Evolutionary conservation across 306 rosid species (phyloP).

Genomic region (Pueraria montana): DNA sequence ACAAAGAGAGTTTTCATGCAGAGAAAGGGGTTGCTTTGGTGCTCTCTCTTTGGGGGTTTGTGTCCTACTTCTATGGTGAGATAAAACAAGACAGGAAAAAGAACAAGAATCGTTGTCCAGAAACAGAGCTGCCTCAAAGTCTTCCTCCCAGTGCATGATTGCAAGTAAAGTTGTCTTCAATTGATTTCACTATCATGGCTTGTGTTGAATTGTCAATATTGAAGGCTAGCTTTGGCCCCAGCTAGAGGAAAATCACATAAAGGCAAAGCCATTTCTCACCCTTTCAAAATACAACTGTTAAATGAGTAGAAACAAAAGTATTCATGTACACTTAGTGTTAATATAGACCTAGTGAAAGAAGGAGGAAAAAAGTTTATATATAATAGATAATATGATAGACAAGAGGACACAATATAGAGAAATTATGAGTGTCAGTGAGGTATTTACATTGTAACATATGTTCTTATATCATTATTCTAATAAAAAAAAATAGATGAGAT

Average conservation of each 20-base stretch:
- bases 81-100: conserved; percentile 54
- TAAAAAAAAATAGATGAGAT: no score
- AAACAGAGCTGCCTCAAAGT: conserved; percentile 42
- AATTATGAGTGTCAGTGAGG: no score
- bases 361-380: no score
- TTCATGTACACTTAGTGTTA: no score
- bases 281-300: background rate
- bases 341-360: no score
- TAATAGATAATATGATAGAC: no score
- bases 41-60: conserved; percentile 86
- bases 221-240: conserved; percentile 37
- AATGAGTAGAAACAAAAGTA: background rate
- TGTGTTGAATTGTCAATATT: conserved; percentile 45
- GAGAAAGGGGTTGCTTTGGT: conserved; percentile 79
- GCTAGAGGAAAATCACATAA: background rate
- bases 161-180: background rate
- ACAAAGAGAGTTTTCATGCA: conserved; percentile 69
- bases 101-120: conserved; percentile 17
- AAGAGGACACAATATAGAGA: no score
- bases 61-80: conserved; percentile 86
- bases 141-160: conserved; percentile 44
- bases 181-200: conserved; percentile 31
- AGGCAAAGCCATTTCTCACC: background rate
- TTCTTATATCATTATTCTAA: no score
- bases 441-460: no score